Percentiles rank a stretch among this genome's conserved stretches.
Conservation (phyloP, 345 rosid genomes). For the Lepidium africanum region DNA sequence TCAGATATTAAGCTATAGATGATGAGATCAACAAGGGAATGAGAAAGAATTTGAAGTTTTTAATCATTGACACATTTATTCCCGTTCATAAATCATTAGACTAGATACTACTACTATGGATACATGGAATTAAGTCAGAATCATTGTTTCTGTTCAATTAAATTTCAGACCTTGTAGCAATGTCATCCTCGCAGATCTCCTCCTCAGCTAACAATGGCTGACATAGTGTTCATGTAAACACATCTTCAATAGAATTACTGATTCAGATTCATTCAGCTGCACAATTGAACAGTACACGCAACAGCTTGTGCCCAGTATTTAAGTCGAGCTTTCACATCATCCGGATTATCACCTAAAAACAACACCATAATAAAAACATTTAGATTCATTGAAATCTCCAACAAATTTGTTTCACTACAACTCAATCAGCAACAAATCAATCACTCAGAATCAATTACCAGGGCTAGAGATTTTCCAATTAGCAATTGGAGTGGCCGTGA, state of each 20-base stretch:
- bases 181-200: background rate
- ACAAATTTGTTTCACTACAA: background rate
- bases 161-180: conserved; percentile 14
- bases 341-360: conserved; percentile 75
- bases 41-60: conserved; percentile 4
- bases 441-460: conserved; percentile 33
- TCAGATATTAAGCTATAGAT: conserved; percentile 3
- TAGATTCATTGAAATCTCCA: background rate
- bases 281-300: conserved; percentile 80
- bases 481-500: conserved; percentile 30
- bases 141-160: background rate
- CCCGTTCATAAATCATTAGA: conserved; percentile 7
- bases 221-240: background rate
- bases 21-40: background rate
- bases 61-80: conserved; percentile 4
- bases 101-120: conserved; percentile 2
- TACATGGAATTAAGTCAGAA: conserved; percentile 5
- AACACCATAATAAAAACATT: background rate
- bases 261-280: conserved; percentile 44
- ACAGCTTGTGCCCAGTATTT: conserved; percentile 97
- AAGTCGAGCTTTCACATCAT: conserved; percentile 94
- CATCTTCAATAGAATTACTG: background rate
- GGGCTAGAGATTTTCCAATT: conserved; percentile 96
- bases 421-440: background rate
- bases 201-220: background rate